Evolutionary conservation across 2,329 filamentous ascomycete genomes (phyloP).

Genomic region (Tricladium varicosporioides): DNA sequence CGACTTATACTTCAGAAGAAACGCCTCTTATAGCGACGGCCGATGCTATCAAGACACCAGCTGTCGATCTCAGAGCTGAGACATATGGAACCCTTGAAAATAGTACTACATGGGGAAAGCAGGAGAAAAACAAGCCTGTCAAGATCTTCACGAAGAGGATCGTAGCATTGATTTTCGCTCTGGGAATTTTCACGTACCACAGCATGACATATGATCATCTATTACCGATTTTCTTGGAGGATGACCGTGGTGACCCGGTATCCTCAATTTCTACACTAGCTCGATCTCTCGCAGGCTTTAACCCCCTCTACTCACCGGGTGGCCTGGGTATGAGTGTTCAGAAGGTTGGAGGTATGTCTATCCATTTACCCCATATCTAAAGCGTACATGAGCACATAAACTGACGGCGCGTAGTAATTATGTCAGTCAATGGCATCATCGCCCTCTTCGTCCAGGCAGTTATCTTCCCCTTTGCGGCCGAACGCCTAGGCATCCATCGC

Average conservation of each 20-base stretch:
- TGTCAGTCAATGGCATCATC: slow-evolving; percentile 58
- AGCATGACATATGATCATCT: slow-evolving; percentile 94
- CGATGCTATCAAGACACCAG: slow-evolving; percentile 69
- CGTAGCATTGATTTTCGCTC: slow-evolving; percentile 72
- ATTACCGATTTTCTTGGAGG: slow-evolving; percentile 89
- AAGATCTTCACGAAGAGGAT: slow-evolving; percentile 62
- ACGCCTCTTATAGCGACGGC: slow-evolving; percentile 75
- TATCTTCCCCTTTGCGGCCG: slow-evolving; percentile 59
- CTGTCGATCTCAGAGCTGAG: slow-evolving; percentile 72
- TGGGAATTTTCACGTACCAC: slow-evolving; percentile 91
- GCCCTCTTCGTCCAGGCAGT: slow-evolving; percentile 58
- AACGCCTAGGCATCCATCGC: slow-evolving; percentile 56
- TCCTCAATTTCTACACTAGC: slow-evolving; percentile 26
- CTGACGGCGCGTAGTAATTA: slow-evolving; percentile 40
- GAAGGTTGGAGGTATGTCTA: slow-evolving; percentile 46
- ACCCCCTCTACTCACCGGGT: slow-evolving; percentile 55
- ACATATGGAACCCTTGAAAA: slow-evolving; percentile 71
- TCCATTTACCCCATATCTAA: background rate
- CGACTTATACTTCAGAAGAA: slow-evolving; percentile 48
- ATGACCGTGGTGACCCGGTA: slow-evolving; percentile 50
- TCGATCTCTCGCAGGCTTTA: slow-evolving; percentile 27
- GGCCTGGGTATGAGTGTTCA: slow-evolving; percentile 62
- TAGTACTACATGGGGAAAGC: slow-evolving; percentile 32
- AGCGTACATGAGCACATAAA: background rate
- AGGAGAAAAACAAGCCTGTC: slow-evolving; percentile 26